Percentiles rank a stretch among this genome's conserved stretches.
phyloP scores from a whole-genome alignment of 345 rosid species.

The Aquilaria yunnanensis region DNA sequence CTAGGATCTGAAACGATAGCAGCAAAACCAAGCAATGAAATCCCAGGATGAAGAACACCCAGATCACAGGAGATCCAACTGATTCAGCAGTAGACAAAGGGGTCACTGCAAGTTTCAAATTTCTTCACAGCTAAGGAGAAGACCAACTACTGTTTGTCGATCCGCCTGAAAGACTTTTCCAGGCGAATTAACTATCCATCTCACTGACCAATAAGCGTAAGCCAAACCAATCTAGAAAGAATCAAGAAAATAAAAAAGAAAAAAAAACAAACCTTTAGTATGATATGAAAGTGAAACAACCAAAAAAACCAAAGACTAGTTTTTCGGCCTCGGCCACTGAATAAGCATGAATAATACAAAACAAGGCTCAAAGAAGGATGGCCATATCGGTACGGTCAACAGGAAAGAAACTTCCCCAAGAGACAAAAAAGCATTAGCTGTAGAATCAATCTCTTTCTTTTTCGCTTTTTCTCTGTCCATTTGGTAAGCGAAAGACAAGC shows the following conservation, averaged over 20 bases:
- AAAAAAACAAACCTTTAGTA: constrained; percentile 9
- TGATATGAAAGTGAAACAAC: constrained; percentile 1
- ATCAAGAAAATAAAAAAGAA: constrained; percentile 6
- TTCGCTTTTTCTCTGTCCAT: too few species aligned
- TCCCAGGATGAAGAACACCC: constrained; percentile 10
- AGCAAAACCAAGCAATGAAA: constrained; percentile 11
- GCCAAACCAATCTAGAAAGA: constrained; percentile 8
- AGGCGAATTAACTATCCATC: constrained; percentile 6
- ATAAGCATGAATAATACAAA: not conserved
- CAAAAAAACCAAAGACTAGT: constrained; percentile 5
- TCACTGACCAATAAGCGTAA: constrained; percentile 2
- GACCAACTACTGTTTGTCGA: constrained; percentile 10
- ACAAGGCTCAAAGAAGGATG: constrained; percentile 3
- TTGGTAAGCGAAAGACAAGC: too few species aligned
- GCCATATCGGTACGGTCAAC: constrained; percentile 13
- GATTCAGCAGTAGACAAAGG: constrained; percentile 4
- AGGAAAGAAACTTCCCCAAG: constrained; percentile 7
- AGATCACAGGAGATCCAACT: not conserved
- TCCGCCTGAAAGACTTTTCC: constrained; percentile 8
- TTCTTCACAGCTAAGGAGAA: not conserved
- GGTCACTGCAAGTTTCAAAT: not conserved
- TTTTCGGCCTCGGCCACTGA: not conserved
- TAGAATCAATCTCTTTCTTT: not conserved
- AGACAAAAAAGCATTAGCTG: constrained; percentile 16
- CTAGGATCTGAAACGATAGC: not conserved